These are phyloP conservation scores for Raphanus hybrid DNA, from an alignment of 441 rosid species.

Conservation along the genomic window DNA sequence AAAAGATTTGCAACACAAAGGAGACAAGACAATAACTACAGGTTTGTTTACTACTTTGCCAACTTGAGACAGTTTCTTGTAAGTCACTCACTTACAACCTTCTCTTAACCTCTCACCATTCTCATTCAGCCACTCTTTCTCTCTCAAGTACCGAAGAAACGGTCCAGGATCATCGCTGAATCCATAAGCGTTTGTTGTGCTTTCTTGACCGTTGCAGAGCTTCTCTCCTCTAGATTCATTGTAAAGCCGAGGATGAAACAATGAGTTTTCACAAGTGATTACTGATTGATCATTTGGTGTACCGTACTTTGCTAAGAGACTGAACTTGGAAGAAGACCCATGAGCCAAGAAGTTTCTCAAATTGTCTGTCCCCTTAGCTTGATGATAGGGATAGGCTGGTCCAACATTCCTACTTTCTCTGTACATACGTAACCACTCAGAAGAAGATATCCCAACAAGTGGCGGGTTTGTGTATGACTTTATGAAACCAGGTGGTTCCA, in stretches of 20 bases:
- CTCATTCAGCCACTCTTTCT: conserved; percentile 74
- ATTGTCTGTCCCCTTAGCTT: conserved; percentile 43
- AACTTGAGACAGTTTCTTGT: not conserved
- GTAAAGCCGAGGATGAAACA: conserved; percentile 40
- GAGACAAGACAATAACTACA: too few relatives aligned
- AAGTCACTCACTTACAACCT: conserved; percentile 29
- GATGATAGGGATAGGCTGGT: conserved; percentile 45
- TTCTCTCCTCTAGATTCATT: conserved; percentile 58
- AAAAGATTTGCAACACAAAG: conserved; percentile 3
- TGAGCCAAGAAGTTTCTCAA: conserved; percentile 33
- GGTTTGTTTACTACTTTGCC: conserved; percentile 6
- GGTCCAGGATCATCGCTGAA: conserved; percentile 70
- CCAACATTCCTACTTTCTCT: conserved; percentile 70
- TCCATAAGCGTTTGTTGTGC: conserved; percentile 51
- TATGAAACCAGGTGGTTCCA: conserved; percentile 13
- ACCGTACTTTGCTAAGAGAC: conserved; percentile 57
- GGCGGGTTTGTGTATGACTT: conserved; percentile 50
- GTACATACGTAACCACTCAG: conserved; percentile 94
- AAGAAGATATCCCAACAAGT: conserved; percentile 64
- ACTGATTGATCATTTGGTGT: conserved; percentile 52
- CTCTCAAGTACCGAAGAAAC: conserved; percentile 75
- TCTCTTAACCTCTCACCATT: conserved; percentile 63
- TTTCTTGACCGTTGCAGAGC: conserved; percentile 50
- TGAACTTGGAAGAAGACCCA: conserved; percentile 48
- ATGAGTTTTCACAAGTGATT: conserved; percentile 41